Percentiles rank a stretch among this genome's conserved stretches.
phyloP scores from a whole-genome alignment of 208 protist genomes.

The Porcisia hertigi region DNA sequence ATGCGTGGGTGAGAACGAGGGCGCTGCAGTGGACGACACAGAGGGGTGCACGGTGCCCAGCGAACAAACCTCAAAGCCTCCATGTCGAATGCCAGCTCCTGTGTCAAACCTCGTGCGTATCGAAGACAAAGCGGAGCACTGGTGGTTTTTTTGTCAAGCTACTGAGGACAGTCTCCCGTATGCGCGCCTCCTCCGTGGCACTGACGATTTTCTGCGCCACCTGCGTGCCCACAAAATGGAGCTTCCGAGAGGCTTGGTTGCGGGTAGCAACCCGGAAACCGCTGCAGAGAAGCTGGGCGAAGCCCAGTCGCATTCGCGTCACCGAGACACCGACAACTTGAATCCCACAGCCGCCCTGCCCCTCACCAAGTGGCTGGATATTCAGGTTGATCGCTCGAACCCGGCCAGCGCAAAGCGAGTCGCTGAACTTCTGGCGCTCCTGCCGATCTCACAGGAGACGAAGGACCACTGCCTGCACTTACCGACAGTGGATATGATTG shows the following conservation, averaged over 20 bases:
- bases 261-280: not conserved
- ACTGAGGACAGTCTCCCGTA: conserved; percentile 41
- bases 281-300: not conserved
- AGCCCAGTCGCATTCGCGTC: not conserved
- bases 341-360: conserved; percentile 18
- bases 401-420: conserved; percentile 36
- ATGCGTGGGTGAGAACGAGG: conserved; percentile 30
- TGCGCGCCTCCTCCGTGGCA: conserved; percentile 57
- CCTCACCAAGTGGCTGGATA: conserved; percentile 76
- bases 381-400: conserved; percentile 55
- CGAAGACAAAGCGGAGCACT: conserved; percentile 63
- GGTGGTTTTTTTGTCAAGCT: conserved; percentile 75
- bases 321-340: not conserved
- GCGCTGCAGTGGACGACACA: not conserved
- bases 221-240: conserved; percentile 33
- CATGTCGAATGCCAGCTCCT: not conserved
- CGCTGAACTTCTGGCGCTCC: conserved; percentile 48
- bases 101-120: conserved; percentile 51
- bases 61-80: not conserved
- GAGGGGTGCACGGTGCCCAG: not conserved
- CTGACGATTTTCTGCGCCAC: conserved; percentile 52
- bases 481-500: conserved; percentile 50
- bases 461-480: conserved; percentile 71
- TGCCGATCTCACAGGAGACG: conserved; percentile 64
- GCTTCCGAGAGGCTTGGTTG: conserved; percentile 31